phyloP scores from a whole-genome alignment of 306 rosid genomes.

The Sophora flavescens region DNA sequence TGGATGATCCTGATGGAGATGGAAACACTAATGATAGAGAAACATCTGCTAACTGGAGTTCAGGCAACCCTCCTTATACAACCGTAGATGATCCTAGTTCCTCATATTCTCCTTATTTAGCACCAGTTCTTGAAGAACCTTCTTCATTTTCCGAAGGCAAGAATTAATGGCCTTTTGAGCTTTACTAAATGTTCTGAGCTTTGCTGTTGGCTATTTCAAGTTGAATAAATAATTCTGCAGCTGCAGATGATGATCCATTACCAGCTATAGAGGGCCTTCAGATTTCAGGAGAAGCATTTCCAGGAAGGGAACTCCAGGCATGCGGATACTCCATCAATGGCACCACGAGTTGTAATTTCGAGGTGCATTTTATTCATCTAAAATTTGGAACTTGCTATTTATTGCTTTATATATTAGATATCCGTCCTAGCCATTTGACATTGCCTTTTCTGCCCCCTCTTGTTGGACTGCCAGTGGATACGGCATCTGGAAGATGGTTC shows the following conservation, averaged over 20 bases:
- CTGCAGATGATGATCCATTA: slow-evolving; percentile 95
- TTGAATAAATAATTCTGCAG: slow-evolving; percentile 55
- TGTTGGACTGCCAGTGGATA: slow-evolving; percentile 76
- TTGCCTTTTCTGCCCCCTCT: slow-evolving; percentile 45
- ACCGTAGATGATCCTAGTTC: slow-evolving; percentile 77
- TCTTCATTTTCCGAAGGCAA: slow-evolving; percentile 96
- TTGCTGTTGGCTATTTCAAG: slow-evolving; percentile 40
- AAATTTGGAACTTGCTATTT: slow-evolving; percentile 36
- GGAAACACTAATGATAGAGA: slow-evolving; percentile 78
- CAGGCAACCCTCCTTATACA: slow-evolving; percentile 72
- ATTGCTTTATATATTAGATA: slow-evolving; percentile 37
- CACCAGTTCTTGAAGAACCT: slow-evolving; percentile 93
- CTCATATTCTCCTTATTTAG: slow-evolving; percentile 73
- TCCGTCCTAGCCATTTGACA: slow-evolving; percentile 30
- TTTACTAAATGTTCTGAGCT: slow-evolving; percentile 21
- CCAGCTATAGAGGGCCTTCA: slow-evolving; percentile 91
- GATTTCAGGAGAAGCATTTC: slow-evolving; percentile 89
- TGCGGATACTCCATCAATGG: slow-evolving; percentile 86
- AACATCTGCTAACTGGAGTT: slow-evolving; percentile 64
- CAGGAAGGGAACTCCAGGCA: slow-evolving; percentile 94
- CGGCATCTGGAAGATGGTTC: slow-evolving; percentile 95
- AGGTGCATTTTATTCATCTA: slow-evolving; percentile 64
- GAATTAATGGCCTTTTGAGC: slow-evolving; percentile 34
- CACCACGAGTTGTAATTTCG: slow-evolving; percentile 93
- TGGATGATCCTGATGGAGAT: slow-evolving; percentile 74